Percentiles rank a stretch among this genome's conserved stretches.
These are phyloP conservation scores for Exophiala xenobiotica DNA, from an alignment of 2,329 filamentous ascomycete genomes.

Conservation along the genomic window DNA sequence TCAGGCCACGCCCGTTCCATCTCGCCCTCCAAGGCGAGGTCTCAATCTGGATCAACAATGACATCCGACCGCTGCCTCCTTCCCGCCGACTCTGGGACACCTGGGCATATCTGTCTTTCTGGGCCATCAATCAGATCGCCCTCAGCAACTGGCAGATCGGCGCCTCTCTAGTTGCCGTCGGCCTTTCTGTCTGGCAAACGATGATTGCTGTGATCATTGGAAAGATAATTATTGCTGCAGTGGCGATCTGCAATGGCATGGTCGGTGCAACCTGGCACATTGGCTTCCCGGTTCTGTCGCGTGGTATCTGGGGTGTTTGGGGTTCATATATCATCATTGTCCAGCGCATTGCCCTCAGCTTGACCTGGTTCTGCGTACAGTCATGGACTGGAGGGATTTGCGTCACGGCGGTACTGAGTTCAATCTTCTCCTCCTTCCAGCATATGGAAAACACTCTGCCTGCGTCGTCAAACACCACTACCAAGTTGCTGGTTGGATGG, in stretches of 20 bases:
- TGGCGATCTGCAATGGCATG: conserved; percentile 39
- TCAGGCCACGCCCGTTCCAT: conserved; percentile 7
- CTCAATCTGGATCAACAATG: conserved; percentile 42
- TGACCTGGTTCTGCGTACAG: conserved; percentile 38
- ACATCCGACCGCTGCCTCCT: conserved; percentile 43
- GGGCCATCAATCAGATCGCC: conserved; percentile 40
- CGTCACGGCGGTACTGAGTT: conserved; percentile 34
- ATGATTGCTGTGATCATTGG: conserved; percentile 42
- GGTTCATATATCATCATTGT: conserved; percentile 43
- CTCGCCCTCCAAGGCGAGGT: conserved; percentile 20
- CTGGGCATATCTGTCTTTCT: conserved; percentile 41
- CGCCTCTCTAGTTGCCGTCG: conserved; percentile 39
- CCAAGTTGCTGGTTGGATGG: conserved; percentile 38
- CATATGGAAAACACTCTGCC: conserved; percentile 39
- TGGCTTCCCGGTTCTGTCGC: conserved; percentile 44
- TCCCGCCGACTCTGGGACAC: conserved; percentile 39
- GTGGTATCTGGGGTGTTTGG: conserved; percentile 45
- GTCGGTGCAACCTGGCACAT: conserved; percentile 45
- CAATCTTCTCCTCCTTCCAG: conserved; percentile 38
- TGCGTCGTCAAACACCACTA: conserved; percentile 37
- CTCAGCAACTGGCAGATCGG: conserved; percentile 40
- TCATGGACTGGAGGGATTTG: conserved; percentile 40
- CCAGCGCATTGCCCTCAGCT: conserved; percentile 42
- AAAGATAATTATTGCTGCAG: conserved; percentile 38
- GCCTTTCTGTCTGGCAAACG: conserved; percentile 43